Conservation (phyloP, 2,329 filamentous ascomycete species). For the Colletotrichum coccodes region DNA sequence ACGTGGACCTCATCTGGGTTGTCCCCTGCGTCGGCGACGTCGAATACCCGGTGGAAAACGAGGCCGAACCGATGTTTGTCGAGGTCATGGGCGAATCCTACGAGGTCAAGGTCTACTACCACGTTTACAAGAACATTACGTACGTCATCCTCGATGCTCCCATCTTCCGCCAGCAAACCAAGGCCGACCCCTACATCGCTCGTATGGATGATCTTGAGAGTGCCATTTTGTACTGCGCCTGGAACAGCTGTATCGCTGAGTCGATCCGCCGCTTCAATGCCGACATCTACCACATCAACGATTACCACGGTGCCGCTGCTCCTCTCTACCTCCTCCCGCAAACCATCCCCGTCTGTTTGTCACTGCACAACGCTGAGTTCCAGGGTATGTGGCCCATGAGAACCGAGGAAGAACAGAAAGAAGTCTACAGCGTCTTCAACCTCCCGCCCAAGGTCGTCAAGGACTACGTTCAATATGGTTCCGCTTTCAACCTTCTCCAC, state of each 20-base stretch:
- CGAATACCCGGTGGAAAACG: slow-evolving; percentile 69
- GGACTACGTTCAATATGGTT: slow-evolving; percentile 74
- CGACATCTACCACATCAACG: slow-evolving; percentile 75
- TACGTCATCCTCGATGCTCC: slow-evolving; percentile 75
- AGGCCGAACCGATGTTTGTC: slow-evolving; percentile 69
- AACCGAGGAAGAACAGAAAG: slow-evolving; percentile 67
- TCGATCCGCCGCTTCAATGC: slow-evolving; percentile 70
- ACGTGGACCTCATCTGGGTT: slow-evolving; percentile 75
- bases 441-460: slow-evolving; percentile 65
- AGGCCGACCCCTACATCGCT: slow-evolving; percentile 71
- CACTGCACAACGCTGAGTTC: slow-evolving; percentile 76
- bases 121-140: slow-evolving; percentile 72
- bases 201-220: slow-evolving; percentile 77
- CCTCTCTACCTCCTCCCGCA: slow-evolving; percentile 72
- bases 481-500: slow-evolving; percentile 76
- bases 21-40: slow-evolving; percentile 71
- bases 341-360: slow-evolving; percentile 70
- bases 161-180: slow-evolving; percentile 72
- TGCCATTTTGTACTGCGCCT: slow-evolving; percentile 75
- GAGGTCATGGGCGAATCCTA: slow-evolving; percentile 70
- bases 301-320: slow-evolving; percentile 71
- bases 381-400: slow-evolving; percentile 77
- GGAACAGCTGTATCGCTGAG: slow-evolving; percentile 76
- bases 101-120: slow-evolving; percentile 72
- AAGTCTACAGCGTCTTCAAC: slow-evolving; percentile 74